These are phyloP conservation scores for Tripterygium wilfordii DNA, from an alignment of 177 flowering plant genomes.

Conservation along the genomic window DNA sequence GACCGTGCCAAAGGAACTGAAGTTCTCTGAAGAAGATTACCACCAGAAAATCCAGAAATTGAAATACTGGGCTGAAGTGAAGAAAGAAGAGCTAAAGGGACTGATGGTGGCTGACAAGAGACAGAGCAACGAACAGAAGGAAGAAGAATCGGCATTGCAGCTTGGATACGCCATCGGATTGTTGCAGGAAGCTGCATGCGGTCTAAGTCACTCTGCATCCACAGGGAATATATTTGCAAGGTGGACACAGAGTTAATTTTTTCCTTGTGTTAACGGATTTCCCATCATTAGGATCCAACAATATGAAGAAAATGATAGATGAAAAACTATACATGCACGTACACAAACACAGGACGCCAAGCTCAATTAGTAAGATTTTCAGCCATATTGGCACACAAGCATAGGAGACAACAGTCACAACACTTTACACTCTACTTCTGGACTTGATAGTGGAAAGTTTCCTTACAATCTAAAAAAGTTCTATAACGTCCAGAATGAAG, in stretches of 20 bases:
- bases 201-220: slow-evolving; percentile 79
- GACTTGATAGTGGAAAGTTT: too few species aligned
- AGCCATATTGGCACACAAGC: too few species aligned
- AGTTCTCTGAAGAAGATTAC: slow-evolving; percentile 37
- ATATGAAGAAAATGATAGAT: too few species aligned
- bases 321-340: too few species aligned
- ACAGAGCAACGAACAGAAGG: slow-evolving; percentile 38
- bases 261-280: too few species aligned
- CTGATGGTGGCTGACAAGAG: slow-evolving; percentile 70
- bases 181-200: slow-evolving; percentile 79
- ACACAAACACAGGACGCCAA: too few species aligned
- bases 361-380: too few species aligned
- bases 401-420: too few species aligned
- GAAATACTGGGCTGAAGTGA: slow-evolving; percentile 48
- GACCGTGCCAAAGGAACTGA: slow-evolving; percentile 27
- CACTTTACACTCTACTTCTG: too few species aligned
- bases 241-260: background rate
- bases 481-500: too few species aligned
- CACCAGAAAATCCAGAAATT: slow-evolving; percentile 22
- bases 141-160: slow-evolving; percentile 80
- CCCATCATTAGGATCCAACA: too few species aligned
- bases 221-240: background rate
- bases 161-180: slow-evolving; percentile 82
- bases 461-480: too few species aligned
- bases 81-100: slow-evolving; percentile 46